Conservation (phyloP, 2,329 filamentous ascomycete species). For the Aspergillus sp. region DNA sequence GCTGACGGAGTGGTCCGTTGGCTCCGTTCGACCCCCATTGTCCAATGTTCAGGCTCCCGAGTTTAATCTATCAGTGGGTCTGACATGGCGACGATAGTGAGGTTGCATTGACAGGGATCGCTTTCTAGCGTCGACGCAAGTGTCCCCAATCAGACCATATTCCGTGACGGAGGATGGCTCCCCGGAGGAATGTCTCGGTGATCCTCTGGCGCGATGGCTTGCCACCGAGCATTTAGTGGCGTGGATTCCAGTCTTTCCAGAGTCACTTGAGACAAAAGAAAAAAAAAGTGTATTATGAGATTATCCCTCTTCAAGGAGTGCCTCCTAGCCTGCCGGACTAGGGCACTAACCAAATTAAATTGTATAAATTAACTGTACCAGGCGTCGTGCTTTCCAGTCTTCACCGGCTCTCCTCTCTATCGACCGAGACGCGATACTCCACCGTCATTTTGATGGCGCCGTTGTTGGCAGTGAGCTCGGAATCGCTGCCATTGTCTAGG, state of each 20-base stretch:
- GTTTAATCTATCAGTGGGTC: background rate
- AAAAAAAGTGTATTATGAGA: background rate
- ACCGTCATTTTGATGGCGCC: conserved; percentile 29
- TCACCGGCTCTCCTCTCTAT: conserved; percentile 7
- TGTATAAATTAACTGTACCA: background rate
- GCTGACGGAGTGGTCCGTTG: background rate
- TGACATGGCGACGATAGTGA: background rate
- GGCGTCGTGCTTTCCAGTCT: background rate
- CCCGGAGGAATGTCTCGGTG: background rate
- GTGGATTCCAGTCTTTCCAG: background rate
- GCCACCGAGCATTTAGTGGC: background rate
- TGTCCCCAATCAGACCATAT: background rate
- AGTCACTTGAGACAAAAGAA: background rate
- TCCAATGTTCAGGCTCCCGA: background rate
- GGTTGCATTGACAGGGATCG: background rate
- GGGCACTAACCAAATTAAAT: background rate
- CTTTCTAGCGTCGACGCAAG: background rate
- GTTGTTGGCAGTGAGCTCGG: background rate
- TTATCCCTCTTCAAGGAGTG: background rate
- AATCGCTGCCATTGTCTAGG: conserved; percentile 16
- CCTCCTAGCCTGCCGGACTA: background rate
- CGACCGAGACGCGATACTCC: conserved; percentile 25
- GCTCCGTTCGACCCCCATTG: background rate
- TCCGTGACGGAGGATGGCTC: background rate
- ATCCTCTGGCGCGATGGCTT: background rate